A percentile compares a stretch with the other conserved stretches of the same genome.
phyloP scores from a whole-genome alignment of 2,329 filamentous ascomycete species.

The Penicillium sp. region DNA sequence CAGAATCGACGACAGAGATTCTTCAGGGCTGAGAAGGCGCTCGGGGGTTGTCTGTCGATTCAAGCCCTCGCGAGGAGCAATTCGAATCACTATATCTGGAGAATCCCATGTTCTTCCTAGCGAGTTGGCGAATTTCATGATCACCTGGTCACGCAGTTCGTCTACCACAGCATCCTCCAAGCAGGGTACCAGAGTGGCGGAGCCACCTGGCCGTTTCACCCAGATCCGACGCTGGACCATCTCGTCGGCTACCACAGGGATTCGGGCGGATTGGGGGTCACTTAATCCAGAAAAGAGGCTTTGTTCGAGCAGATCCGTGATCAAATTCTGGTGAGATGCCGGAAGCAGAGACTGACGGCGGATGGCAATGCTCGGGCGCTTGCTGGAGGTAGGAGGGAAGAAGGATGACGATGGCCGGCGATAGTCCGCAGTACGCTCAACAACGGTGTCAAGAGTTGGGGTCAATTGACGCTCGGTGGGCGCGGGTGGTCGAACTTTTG shows the following conservation, averaged over 20 bases:
- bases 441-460: conserved; percentile 33
- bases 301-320: conserved; percentile 39
- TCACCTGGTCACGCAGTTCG: conserved; percentile 88
- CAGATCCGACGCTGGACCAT: conserved; percentile 75
- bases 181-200: conserved; percentile 83
- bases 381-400: conserved; percentile 23
- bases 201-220: conserved; percentile 86
- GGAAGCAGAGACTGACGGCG: conserved; percentile 47
- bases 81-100: conserved; percentile 82
- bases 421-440: conserved; percentile 27
- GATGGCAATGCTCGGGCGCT: conserved; percentile 39
- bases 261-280: conserved; percentile 24
- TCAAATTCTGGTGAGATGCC: conserved; percentile 43
- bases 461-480: conserved; percentile 26
- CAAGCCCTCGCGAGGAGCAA: conserved; percentile 68
- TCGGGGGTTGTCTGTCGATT: conserved; percentile 57
- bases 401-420: conserved; percentile 16
- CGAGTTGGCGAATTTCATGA: conserved; percentile 92
- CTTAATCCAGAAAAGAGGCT: conserved; percentile 27
- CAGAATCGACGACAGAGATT: conserved; percentile 75
- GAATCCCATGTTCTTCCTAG: conserved; percentile 87
- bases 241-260: conserved; percentile 26
- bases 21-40: conserved; percentile 80
- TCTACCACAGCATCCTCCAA: conserved; percentile 90
- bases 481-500: conserved; percentile 23